phyloP scores from a whole-genome alignment of 441 rosid species.

The Erodium texanum region DNA sequence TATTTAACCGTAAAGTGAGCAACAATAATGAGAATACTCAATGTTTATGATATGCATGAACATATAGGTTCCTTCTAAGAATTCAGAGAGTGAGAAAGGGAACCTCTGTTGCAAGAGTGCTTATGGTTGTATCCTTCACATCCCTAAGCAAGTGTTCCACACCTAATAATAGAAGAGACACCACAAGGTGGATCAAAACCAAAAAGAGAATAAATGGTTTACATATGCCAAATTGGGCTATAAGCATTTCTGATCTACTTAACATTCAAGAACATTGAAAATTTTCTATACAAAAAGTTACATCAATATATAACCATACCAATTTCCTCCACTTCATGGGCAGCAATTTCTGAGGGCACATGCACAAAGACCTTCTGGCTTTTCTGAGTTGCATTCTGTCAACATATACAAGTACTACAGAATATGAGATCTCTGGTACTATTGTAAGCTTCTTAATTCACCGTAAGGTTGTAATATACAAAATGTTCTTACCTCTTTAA shows the following conservation, averaged over 20 bases:
- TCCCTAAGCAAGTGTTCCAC: slow-evolving; percentile 84
- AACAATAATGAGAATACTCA: too few species aligned
- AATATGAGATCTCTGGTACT: slow-evolving; percentile 1
- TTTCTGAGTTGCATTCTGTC: slow-evolving; percentile 88
- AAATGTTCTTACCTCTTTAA: too few species aligned
- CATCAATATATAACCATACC: too few species aligned
- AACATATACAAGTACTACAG: neutral
- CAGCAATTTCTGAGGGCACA: slow-evolving; percentile 76
- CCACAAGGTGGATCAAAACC: slow-evolving; percentile 10
- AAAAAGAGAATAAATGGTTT: neutral
- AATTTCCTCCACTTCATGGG: slow-evolving; percentile 85
- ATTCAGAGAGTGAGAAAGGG: slow-evolving; percentile 3
- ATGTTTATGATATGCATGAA: too few species aligned
- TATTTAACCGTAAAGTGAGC: too few species aligned
- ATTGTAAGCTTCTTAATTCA: too few species aligned
- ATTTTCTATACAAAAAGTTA: too few species aligned
- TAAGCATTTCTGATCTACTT: too few species aligned
- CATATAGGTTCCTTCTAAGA: too few species aligned
- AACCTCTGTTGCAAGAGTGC: slow-evolving; percentile 86
- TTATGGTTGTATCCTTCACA: slow-evolving; percentile 78
- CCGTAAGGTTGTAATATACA: too few species aligned
- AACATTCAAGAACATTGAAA: too few species aligned
- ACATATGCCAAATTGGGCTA: neutral
- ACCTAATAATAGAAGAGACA: slow-evolving; percentile 32
- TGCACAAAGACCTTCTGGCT: slow-evolving; percentile 89